A percentile compares a stretch with the other conserved stretches of the same genome.
Evolutionary conservation across 192 early-diverging fungal genomes (phyloP).

Genomic region (Backusella parvicylindrica): DNA sequence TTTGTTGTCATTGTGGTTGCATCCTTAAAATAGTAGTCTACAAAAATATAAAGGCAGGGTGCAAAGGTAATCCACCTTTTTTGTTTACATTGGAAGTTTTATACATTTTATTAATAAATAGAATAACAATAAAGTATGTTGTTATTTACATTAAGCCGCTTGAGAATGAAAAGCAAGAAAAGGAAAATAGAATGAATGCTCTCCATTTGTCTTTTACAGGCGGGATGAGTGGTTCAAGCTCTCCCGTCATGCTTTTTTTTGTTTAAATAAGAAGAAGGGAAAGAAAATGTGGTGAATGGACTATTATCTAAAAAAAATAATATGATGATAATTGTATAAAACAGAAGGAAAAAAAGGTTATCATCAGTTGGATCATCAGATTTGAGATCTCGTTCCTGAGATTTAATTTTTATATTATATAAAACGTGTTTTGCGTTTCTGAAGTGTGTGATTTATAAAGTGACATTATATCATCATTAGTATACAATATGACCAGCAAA

Average conservation of each 20-base stretch:
- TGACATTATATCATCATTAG: too few relatives aligned
- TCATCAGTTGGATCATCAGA: background rate
- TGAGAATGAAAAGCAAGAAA: slow-evolving; percentile 38
- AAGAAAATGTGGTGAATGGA: background rate
- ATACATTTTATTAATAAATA: background rate
- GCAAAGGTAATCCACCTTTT: slow-evolving; percentile 43
- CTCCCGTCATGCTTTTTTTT: background rate
- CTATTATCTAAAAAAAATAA: too few relatives aligned
- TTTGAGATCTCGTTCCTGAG: background rate
- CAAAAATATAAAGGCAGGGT: slow-evolving; percentile 43
- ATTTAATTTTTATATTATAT: background rate
- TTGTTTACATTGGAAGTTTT: background rate
- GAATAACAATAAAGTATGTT: background rate
- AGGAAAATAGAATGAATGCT: slow-evolving; percentile 35
- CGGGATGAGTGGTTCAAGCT: background rate
- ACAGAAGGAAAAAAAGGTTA: background rate
- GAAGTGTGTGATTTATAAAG: too few relatives aligned
- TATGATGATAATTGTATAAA: background rate
- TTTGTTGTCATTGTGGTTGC: slow-evolving; percentile 17
- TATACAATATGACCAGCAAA: too few relatives aligned
- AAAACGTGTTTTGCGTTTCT: too few relatives aligned
- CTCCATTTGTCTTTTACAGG: slow-evolving; percentile 1
- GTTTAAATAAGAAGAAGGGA: background rate
- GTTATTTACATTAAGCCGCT: slow-evolving; percentile 23
- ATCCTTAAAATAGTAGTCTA: slow-evolving; percentile 28